phyloP scores from a whole-genome alignment of 257 asterid species.

The Rhazya stricta region DNA sequence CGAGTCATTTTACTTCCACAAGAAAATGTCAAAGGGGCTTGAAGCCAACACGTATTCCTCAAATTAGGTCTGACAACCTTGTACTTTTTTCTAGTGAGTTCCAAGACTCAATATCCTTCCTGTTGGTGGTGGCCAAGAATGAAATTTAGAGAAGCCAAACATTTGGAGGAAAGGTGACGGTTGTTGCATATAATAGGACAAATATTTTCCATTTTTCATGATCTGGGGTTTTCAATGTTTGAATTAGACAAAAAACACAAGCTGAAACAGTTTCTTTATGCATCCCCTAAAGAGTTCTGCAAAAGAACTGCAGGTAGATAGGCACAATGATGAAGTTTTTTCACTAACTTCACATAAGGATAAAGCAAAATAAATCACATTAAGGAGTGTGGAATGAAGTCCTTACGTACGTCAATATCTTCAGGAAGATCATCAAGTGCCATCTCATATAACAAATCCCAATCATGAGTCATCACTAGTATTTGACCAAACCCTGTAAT shows the following conservation, averaged over 20 bases:
- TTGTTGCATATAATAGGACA: too few relatives aligned
- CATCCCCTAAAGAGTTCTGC: background rate
- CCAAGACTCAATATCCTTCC: background rate
- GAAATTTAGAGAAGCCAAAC: background rate
- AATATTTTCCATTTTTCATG: background rate
- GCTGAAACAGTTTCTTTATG: background rate
- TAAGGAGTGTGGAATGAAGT: constrained; percentile 39
- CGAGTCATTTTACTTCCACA: background rate
- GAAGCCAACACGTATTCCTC: background rate
- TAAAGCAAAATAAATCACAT: background rate
- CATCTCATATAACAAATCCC: constrained; percentile 94
- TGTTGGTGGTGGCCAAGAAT: background rate
- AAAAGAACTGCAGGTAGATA: background rate
- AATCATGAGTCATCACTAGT: constrained; percentile 85
- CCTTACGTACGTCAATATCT: constrained; percentile 84
- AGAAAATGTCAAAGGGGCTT: background rate
- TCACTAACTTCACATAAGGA: background rate
- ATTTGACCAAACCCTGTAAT: constrained; percentile 84
- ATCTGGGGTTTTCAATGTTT: background rate
- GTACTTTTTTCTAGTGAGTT: background rate
- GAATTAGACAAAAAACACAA: background rate
- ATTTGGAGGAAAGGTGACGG: too few relatives aligned
- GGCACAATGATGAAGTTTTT: background rate
- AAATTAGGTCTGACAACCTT: background rate
- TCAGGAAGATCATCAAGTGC: constrained; percentile 70